Evolutionary conservation across 2,329 filamentous ascomycete genomes (phyloP).

Genomic region (Decorospora gaudefroyi): DNA sequence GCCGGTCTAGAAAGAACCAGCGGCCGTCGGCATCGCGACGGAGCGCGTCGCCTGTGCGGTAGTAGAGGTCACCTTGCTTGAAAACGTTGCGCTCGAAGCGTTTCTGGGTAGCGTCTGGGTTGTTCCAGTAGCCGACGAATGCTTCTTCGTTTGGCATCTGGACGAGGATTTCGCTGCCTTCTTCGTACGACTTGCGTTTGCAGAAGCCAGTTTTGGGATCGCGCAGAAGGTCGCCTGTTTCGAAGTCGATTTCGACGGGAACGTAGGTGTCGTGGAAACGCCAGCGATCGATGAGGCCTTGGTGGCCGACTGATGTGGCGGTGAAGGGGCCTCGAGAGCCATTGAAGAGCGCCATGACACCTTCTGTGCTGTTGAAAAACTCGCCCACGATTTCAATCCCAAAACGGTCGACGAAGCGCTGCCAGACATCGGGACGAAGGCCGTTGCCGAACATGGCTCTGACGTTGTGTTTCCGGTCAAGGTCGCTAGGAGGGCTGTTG

Average conservation of each 20-base stretch:
- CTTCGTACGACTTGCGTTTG: constrained; percentile 63
- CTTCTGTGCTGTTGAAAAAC: constrained; percentile 80
- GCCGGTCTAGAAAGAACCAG: constrained; percentile 56
- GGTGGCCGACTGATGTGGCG: constrained; percentile 69
- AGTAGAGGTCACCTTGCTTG: constrained; percentile 54
- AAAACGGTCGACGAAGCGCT: constrained; percentile 66
- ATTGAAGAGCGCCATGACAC: constrained; percentile 67
- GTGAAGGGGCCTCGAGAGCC: constrained; percentile 64
- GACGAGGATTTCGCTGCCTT: constrained; percentile 78
- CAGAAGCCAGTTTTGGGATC: constrained; percentile 71
- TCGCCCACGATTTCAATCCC: constrained; percentile 66
- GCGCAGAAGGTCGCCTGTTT: constrained; percentile 68
- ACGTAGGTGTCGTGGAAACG: constrained; percentile 61
- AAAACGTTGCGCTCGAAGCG: constrained; percentile 55
- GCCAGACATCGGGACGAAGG: constrained; percentile 70
- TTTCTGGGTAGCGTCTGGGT: constrained; percentile 67
- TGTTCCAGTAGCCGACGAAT: constrained; percentile 73
- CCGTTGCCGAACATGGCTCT: constrained; percentile 68
- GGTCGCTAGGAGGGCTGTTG: constrained; percentile 65
- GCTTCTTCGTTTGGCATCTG: constrained; percentile 59
- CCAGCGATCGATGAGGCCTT: constrained; percentile 65
- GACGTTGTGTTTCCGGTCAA: constrained; percentile 64
- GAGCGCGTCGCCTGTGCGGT: constrained; percentile 55
- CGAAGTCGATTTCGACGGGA: constrained; percentile 70
- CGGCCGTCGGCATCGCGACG: constrained; percentile 51